A percentile compares a stretch with the other conserved stretches of the same genome.
Conservation (phyloP, 2,329 filamentous ascomycete genomes). For the Neurospora sp. region DNA sequence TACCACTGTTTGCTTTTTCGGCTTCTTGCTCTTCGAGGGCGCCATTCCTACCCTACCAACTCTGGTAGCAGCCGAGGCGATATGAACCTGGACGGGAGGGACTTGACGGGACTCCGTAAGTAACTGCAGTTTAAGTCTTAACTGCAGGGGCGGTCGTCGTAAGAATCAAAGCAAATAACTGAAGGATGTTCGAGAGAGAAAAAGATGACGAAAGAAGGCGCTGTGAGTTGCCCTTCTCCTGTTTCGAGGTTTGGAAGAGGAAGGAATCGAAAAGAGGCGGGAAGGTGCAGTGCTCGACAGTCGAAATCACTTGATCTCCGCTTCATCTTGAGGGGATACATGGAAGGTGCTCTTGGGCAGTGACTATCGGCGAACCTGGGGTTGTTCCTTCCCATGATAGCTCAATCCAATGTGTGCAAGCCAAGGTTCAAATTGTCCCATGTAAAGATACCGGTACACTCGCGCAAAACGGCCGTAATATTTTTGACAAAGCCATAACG, state of each 20-base stretch:
- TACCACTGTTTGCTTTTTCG: slow-evolving; percentile 5
- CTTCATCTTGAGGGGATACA: background rate
- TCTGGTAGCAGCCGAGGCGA: background rate
- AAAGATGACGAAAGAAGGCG: background rate
- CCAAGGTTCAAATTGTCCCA: too few species aligned
- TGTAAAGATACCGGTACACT: background rate
- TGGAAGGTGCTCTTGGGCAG: background rate
- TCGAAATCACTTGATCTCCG: background rate
- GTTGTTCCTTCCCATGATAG: background rate
- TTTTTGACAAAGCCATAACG: background rate
- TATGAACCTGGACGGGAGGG: background rate
- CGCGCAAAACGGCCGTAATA: background rate
- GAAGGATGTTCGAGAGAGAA: background rate
- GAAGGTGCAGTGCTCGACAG: background rate
- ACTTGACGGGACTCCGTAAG: background rate
- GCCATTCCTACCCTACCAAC: slow-evolving; percentile 4
- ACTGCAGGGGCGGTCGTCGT: background rate
- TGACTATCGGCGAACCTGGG: background rate
- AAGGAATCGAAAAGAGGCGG: background rate
- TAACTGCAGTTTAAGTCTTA: background rate
- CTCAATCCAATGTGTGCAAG: background rate
- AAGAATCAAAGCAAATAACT: background rate
- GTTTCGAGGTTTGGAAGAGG: background rate
- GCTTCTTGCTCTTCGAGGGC: slow-evolving; percentile 1
- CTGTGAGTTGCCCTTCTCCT: background rate